These are phyloP conservation scores for Lactarius quietus DNA, from an alignment of 768 basidiomycete genomes.

Conservation along the genomic window DNA sequence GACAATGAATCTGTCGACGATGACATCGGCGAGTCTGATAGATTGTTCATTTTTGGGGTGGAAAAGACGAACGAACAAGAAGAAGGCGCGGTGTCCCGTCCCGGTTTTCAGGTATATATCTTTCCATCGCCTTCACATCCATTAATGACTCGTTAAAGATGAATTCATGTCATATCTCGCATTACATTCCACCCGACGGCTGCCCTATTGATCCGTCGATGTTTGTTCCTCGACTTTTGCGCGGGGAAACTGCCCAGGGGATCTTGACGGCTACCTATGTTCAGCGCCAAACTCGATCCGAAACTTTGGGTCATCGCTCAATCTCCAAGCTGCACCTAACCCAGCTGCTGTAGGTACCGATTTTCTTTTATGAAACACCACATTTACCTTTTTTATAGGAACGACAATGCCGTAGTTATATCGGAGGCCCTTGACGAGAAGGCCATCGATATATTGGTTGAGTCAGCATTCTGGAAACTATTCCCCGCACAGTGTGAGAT, in stretches of 20 bases:
- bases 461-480: neutral
- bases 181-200: neutral
- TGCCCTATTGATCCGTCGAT: neutral
- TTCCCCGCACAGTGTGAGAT: neutral
- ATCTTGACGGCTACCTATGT: slow-evolving; percentile 19
- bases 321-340: neutral
- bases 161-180: neutral
- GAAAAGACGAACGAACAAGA: slow-evolving; percentile 53
- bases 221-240: neutral
- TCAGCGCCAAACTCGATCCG: neutral
- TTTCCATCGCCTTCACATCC: too few species aligned
- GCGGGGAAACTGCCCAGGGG: slow-evolving; percentile 26
- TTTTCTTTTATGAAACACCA: neutral
- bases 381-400: neutral
- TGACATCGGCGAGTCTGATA: slow-evolving; percentile 42
- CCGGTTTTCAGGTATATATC: slow-evolving; percentile 45
- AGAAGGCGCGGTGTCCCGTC: slow-evolving; percentile 42
- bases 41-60: slow-evolving; percentile 53
- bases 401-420: neutral
- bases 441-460: neutral
- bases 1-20: slow-evolving; percentile 32
- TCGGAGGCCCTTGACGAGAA: neutral
- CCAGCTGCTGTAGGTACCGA: neutral
- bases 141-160: neutral
- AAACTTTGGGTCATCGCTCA: neutral